phyloP scores from a whole-genome alignment of 2,329 filamentous ascomycete species.

The Aspergillus luchuensis region DNA sequence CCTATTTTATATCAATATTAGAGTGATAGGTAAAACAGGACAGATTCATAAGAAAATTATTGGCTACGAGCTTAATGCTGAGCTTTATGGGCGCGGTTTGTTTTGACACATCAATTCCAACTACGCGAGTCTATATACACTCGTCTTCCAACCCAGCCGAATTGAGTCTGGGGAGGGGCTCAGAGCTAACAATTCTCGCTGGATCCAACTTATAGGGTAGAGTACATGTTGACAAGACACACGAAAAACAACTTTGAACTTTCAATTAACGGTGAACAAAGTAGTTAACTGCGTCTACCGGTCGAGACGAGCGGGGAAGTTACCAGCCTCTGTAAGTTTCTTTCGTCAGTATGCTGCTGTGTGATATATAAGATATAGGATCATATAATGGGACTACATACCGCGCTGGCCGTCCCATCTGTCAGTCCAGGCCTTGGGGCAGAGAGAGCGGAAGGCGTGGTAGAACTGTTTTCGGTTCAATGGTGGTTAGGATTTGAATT shows the following conservation, averaged over 20 bases:
- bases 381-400: constrained; percentile 51
- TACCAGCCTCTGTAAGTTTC: constrained; percentile 53
- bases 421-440: constrained; percentile 90
- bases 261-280: constrained; percentile 29
- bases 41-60: no score
- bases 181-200: constrained; percentile 26
- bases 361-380: background rate
- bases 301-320: constrained; percentile 56
- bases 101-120: constrained; percentile 2
- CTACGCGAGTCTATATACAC: constrained; percentile 37
- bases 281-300: constrained; percentile 37
- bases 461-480: constrained; percentile 68
- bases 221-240: constrained; percentile 41
- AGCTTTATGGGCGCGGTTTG: no score
- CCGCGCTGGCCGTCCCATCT: constrained; percentile 98
- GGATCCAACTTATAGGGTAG: constrained; percentile 26
- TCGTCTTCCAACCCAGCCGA: constrained; percentile 24
- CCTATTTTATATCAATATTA: no score
- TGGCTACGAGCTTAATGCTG: no score
- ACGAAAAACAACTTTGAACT: constrained; percentile 29
- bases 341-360: constrained; percentile 15
- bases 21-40: no score
- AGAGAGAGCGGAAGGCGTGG: constrained; percentile 94
- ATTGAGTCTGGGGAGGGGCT: background rate
- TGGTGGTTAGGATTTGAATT: background rate